These are phyloP conservation scores for Cryptococcus sp. DNA, from an alignment of 1,284 basidiomycete species.

Conservation along the genomic window DNA sequence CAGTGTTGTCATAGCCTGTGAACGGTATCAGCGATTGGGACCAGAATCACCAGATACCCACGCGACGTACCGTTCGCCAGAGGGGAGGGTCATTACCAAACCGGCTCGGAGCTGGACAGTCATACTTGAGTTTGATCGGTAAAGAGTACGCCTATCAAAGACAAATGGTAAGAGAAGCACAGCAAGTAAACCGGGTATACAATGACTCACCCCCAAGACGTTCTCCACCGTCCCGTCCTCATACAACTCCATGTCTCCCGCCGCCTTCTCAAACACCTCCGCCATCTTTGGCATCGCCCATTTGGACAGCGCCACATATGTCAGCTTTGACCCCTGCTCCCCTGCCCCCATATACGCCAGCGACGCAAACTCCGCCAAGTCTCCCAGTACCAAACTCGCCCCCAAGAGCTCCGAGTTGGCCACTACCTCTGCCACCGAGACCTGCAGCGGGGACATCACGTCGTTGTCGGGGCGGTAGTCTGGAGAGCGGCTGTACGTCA, in stretches of 20 bases:
- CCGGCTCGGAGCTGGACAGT: constrained; percentile 81
- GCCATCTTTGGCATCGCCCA: constrained; percentile 78
- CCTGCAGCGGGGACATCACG: constrained; percentile 74
- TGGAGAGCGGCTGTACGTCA: constrained; percentile 76
- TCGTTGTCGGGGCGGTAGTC: constrained; percentile 88
- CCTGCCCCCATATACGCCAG: constrained; percentile 80
- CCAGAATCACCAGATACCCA: not conserved
- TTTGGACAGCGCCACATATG: constrained; percentile 83
- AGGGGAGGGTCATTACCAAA: constrained; percentile 78
- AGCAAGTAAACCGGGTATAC: too few species aligned
- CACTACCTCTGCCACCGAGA: constrained; percentile 66
- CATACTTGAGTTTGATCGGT: constrained; percentile 90
- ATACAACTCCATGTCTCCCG: constrained; percentile 57
- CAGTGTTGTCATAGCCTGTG: constrained; percentile 26
- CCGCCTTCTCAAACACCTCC: constrained; percentile 60
- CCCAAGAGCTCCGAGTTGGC: constrained; percentile 56
- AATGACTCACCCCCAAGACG: constrained; percentile 66
- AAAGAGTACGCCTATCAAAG: constrained; percentile 73
- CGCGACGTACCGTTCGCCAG: constrained; percentile 78
- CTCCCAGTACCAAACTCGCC: constrained; percentile 69
- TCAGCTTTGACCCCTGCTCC: constrained; percentile 59
- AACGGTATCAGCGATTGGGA: not conserved
- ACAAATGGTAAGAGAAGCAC: not conserved
- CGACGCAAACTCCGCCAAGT: constrained; percentile 78
- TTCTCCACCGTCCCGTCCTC: constrained; percentile 76